Evolutionary conservation across 768 basidiomycete species (phyloP).

Genomic region (Pulveroboletus sp.): DNA sequence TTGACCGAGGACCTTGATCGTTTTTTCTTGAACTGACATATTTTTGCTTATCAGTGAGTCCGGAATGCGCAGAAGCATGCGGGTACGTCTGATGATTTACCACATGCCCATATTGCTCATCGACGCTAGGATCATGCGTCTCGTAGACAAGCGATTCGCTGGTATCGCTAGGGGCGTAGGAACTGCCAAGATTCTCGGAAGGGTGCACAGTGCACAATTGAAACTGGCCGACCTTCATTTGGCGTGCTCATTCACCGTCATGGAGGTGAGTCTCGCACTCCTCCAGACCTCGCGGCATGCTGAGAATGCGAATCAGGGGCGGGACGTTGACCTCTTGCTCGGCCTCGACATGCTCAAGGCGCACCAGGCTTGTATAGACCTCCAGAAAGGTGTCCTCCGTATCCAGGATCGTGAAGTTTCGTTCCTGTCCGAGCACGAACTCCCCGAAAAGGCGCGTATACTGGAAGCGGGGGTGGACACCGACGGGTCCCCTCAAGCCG

Average conservation of each 20-base stretch:
- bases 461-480: slow-evolving; percentile 33
- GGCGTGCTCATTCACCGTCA: slow-evolving; percentile 90
- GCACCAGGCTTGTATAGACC: slow-evolving; percentile 94
- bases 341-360: slow-evolving; percentile 99
- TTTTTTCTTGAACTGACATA: slow-evolving; percentile 1
- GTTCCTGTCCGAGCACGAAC: slow-evolving; percentile 92
- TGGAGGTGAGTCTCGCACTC: slow-evolving; percentile 62
- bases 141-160: slow-evolving; percentile 81
- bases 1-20: slow-evolving; percentile 2
- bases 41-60: slow-evolving; percentile 61
- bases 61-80: slow-evolving; percentile 88
- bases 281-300: background rate
- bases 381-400: slow-evolving; percentile 84
- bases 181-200: slow-evolving; percentile 89
- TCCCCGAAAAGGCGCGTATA: slow-evolving; percentile 75
- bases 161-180: slow-evolving; percentile 95
- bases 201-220: slow-evolving; percentile 91
- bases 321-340: slow-evolving; percentile 91
- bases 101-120: background rate
- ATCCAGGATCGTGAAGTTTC: slow-evolving; percentile 87
- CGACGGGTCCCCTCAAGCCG: slow-evolving; percentile 16
- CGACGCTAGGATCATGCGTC: slow-evolving; percentile 76
- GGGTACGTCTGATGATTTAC: slow-evolving; percentile 73
- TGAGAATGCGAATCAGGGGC: slow-evolving; percentile 51
- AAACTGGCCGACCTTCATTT: slow-evolving; percentile 82